phyloP scores from a whole-genome alignment of 495 filamentous ascomycete genomes.

The Penicillium atrosanguineum region DNA sequence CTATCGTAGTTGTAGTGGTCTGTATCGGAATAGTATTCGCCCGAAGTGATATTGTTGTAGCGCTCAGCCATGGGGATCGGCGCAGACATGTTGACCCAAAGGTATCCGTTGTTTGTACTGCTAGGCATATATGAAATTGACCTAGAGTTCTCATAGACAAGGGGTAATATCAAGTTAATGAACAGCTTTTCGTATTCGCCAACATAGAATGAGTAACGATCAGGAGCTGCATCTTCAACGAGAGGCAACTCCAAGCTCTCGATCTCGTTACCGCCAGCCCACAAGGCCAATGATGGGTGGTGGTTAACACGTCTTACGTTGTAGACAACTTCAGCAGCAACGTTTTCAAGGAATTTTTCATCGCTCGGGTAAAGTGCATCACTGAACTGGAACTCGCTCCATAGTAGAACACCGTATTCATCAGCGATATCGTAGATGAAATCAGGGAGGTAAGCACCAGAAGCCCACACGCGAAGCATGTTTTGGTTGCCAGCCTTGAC shows the following conservation, averaged over 20 bases:
- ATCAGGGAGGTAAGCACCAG: conserved; percentile 62
- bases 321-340: conserved; percentile 56
- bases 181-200: conserved; percentile 63
- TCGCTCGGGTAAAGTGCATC: conserved; percentile 62
- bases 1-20: conserved; percentile 69
- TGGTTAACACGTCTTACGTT: conserved; percentile 64
- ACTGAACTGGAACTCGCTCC: conserved; percentile 68
- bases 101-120: conserved; percentile 65
- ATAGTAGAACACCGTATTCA: conserved; percentile 62
- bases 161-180: conserved; percentile 55
- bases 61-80: conserved; percentile 59
- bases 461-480: conserved; percentile 68
- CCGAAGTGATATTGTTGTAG: conserved; percentile 56
- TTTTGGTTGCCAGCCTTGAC: conserved; percentile 62
- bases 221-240: conserved; percentile 45
- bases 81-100: conserved; percentile 54
- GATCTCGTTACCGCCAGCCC: conserved; percentile 67
- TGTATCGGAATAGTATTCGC: conserved; percentile 63
- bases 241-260: conserved; percentile 53
- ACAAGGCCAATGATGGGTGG: conserved; percentile 65
- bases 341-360: conserved; percentile 56
- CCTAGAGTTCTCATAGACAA: conserved; percentile 61
- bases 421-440: conserved; percentile 70
- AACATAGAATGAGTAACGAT: conserved; percentile 43
- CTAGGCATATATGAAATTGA: conserved; percentile 68